Evolutionary conservation across 768 basidiomycete species (phyloP), one percentile per base, ranked within the genome.

Genomic region (Paxillus rubicundulus): DNA sequence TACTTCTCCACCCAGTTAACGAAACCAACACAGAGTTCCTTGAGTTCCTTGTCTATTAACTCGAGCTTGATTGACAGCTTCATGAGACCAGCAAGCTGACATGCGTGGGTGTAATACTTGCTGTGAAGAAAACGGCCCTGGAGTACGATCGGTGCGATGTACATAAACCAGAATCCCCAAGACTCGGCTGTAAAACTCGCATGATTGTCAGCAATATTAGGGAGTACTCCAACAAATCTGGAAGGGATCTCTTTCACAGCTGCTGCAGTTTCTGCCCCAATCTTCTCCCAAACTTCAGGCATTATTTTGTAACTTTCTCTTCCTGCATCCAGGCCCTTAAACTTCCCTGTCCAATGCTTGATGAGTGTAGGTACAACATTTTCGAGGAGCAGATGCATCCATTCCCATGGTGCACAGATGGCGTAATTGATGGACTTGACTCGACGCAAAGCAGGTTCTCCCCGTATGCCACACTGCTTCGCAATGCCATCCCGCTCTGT

Each of bases 351-450:
- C 5, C 32, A 33, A 32, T 32, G 32, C 32, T 32, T 32, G 32
- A 63, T 18, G 7, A 63, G 57, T 12, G 38, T 50, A 1, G 33
- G 52, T 4, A 60, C 38, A 10, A 48, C 38, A 30, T 59, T 61
- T 37, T 57, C 47, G 18, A 49, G 52, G 9, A 59, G 37, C 1
- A 60, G 53, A 46, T 63, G 62, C 58, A 63, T 59, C 37, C 56
- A 54, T 16, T 63, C 20, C 43, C 54, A 52, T 34, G 50, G 50
- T 18, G 39, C 17, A 24, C 27, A 47, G 12, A 18, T 46, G 6
- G 49, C 49, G 39, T 51, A 53, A 28, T 53, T n/a, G 13, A 57
- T 46, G 1, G 48, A 51, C 2, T 44, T 32, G 18, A 52, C 50
- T 21, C 32, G 30, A 10, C 12, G 7, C 9, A 52, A 17, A 27